Evolutionary conservation across 108 stramenopile species (phyloP).

Genomic region (Cyclotella kingstonii): DNA sequence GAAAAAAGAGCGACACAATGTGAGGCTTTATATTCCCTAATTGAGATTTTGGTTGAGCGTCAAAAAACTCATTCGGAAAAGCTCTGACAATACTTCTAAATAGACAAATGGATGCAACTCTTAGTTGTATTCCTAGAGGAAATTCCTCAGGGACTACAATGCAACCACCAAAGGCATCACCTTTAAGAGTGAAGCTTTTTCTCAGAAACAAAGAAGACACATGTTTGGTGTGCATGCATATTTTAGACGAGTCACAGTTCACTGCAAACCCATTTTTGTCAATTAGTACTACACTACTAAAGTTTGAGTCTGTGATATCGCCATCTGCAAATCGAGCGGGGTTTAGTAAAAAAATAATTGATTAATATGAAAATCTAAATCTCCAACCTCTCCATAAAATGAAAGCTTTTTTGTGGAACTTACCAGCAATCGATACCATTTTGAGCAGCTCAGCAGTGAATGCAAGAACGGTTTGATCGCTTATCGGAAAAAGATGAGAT

Average conservation of each 20-base stretch:
- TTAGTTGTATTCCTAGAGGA: constrained; percentile 69
- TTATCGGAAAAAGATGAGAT: constrained; percentile 54
- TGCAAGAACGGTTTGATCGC: constrained; percentile 67
- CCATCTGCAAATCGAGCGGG: constrained; percentile 48
- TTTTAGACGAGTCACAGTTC: constrained; percentile 22
- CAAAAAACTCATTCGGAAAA: constrained; percentile 67
- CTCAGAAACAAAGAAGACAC: constrained; percentile 66
- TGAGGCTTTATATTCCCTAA: constrained; percentile 80
- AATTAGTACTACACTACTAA: constrained; percentile 54
- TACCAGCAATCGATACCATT: constrained; percentile 72
- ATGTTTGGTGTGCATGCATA: constrained; percentile 24
- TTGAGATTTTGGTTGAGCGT: constrained; percentile 55
- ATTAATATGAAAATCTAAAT: too few species aligned
- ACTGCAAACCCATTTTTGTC: constrained; percentile 80
- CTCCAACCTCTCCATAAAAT: too few species aligned
- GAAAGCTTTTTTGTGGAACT: too few species aligned
- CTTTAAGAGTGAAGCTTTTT: constrained; percentile 48
- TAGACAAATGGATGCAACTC: constrained; percentile 67
- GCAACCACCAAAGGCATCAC: constrained; percentile 22
- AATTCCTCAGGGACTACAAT: constrained; percentile 61
- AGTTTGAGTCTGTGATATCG: constrained; percentile 68
- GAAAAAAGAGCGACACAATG: constrained; percentile 77
- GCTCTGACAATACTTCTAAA: constrained; percentile 65
- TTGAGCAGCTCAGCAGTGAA: constrained; percentile 81
- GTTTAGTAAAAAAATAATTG: not conserved